Base-by-base conservation (phyloP, 768 basidiomycete species). In the Naematelia encephala region DNA sequence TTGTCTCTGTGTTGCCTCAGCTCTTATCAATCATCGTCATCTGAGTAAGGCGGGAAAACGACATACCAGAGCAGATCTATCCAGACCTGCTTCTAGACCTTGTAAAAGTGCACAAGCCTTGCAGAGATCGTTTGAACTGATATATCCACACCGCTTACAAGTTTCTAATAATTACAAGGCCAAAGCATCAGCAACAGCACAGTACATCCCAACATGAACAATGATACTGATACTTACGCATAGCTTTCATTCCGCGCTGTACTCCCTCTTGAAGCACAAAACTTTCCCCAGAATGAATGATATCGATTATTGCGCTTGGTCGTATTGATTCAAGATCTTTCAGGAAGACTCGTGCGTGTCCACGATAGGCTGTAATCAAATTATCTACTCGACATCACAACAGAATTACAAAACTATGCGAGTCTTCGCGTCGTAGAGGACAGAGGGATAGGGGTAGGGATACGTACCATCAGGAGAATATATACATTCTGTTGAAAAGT, bases 401-500 rank as follows among this genome's bases (percentile, higher is more conserved):
- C 5, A n/a, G n/a, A n/a, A n/a, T n/a, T n/a, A n/a, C n/a, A n/a
- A n/a, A n/a, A n/a, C n/a, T n/a, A n/a, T n/a, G 21, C n/a, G 4
- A 29, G 34, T 28, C n/a, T 52, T 22, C 28, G 5, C 27, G n/a
- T 28, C 2, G 5, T 5, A 10, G 19, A 54, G 25, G 5, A 5
- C 8, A n/a, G 39, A 55, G 28, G 13, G 47, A 58, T 23, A 45
- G 23, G 26, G 27, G 16, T n/a, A 30, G 21, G 46, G 25, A 12
- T 13, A 67, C 74, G 16, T 23, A 76, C 77, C 77, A 30, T 97
- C 96, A 8, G 96, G 94, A 3, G 92, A 93, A 77, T 99, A 99
- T 67, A 98, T 97, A 76, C 96, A 99, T 74, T 99, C 96, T 5
- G 94, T 99, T 1, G 93, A 97, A 78, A 96, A 97, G 77, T 99